Percentiles rank a stretch among this genome's conserved stretches.
These are phyloP conservation scores for Globisporangium nodosum DNA, from an alignment of 352 stramenopile species.

Conservation along the genomic window DNA sequence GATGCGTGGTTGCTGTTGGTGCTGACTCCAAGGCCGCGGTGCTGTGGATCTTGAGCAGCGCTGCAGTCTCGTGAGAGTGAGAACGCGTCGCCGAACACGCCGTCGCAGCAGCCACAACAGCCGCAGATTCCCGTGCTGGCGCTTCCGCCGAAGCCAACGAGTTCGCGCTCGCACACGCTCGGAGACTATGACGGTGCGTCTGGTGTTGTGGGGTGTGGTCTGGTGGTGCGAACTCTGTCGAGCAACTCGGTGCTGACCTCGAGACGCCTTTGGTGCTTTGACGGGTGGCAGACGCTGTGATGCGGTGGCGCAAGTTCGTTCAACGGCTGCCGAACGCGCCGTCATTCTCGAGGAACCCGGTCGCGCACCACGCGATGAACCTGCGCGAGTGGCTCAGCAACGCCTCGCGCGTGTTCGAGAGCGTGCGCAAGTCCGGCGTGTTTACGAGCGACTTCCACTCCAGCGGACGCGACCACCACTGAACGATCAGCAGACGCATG, in stretches of 20 bases:
- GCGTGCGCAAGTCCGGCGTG: conserved; percentile 51
- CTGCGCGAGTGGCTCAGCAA: conserved; percentile 79
- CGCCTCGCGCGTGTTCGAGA: conserved; percentile 62
- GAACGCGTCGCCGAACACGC: conserved; percentile 5
- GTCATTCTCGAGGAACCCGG: conserved; percentile 15
- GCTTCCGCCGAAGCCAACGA: conserved; percentile 6
- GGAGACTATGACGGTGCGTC: conserved; percentile 27
- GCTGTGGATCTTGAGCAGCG: conserved; percentile 5
- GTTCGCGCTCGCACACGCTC: conserved; percentile 12
- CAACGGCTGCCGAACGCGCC: conserved; percentile 14
- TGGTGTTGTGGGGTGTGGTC: conserved; percentile 6
- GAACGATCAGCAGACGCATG: conserved; percentile 1
- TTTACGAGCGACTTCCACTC: conserved; percentile 47
- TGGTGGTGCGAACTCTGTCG: conserved; percentile 5
- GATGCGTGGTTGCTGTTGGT: conserved; percentile 12
- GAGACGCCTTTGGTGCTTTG: neutral
- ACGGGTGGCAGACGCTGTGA: conserved; percentile 3
- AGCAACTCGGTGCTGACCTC: neutral
- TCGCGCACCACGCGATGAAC: conserved; percentile 21
- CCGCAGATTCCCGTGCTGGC: conserved; percentile 12
- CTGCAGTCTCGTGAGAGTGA: conserved; percentile 12
- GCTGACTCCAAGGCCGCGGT: neutral
- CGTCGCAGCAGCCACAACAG: neutral
- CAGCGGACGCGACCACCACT: conserved; percentile 31
- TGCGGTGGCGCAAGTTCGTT: conserved; percentile 13